These are phyloP conservation scores for Alternaria viburni DNA, from an alignment of 2,329 filamentous ascomycete species.

Conservation along the genomic window DNA sequence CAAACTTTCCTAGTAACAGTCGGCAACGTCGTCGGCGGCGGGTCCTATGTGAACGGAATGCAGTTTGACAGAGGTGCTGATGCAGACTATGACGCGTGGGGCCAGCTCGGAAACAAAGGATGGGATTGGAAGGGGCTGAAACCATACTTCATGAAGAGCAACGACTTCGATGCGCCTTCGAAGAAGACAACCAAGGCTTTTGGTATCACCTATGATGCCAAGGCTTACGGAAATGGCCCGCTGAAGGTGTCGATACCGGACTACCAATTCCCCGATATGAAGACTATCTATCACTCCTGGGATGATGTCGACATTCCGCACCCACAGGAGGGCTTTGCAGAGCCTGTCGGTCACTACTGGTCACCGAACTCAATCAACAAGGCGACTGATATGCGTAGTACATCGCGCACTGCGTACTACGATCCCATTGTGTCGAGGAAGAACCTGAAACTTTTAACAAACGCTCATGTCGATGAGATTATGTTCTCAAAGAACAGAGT, in stretches of 20 bases:
- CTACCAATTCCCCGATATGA: constrained; percentile 18
- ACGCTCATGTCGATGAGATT: constrained; percentile 12
- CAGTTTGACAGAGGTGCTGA: constrained; percentile 38
- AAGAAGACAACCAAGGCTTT: constrained; percentile 11
- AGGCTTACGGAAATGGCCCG: constrained; percentile 12
- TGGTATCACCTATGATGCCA: constrained; percentile 21
- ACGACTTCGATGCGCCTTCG: constrained; percentile 21
- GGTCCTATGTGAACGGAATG: constrained; percentile 44
- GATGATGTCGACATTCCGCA: constrained; percentile 5
- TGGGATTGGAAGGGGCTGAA: constrained; percentile 6
- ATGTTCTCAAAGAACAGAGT: constrained; percentile 2
- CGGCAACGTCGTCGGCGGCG: constrained; percentile 40
- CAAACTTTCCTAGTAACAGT: constrained; percentile 16
- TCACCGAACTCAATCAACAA: constrained; percentile 23
- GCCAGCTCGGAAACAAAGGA: neutral
- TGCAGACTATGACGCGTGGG: constrained; percentile 12
- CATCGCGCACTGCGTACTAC: constrained; percentile 16
- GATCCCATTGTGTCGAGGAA: constrained; percentile 14
- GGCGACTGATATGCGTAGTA: constrained; percentile 10
- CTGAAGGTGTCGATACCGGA: constrained; percentile 13
- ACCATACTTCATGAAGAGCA: constrained; percentile 15
- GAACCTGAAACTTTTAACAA: constrained; percentile 16
- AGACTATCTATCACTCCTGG: constrained; percentile 10
- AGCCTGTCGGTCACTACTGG: constrained; percentile 37
- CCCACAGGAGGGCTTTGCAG: constrained; percentile 14